Percentiles rank a stretch among this genome's conserved stretches.
phyloP scores from a whole-genome alignment of 257 asterid genomes.

The Verbascum thapsus region DNA sequence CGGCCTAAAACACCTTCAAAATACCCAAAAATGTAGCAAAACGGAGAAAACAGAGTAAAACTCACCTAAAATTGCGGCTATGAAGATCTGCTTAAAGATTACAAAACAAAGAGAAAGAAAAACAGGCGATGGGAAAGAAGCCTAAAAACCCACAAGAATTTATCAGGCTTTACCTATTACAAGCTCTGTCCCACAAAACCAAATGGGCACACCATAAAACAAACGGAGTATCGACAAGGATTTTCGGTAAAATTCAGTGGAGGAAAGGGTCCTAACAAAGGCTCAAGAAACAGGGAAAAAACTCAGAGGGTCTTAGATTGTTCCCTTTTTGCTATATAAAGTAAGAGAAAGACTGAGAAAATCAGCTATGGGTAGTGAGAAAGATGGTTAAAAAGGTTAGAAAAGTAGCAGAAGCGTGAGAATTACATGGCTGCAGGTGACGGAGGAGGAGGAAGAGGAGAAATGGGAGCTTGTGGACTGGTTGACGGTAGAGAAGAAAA shows the following conservation, averaged over 20 bases:
- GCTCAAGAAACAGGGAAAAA: constrained; percentile 3
- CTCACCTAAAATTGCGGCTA: constrained; percentile 31
- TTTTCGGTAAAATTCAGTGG: constrained; percentile 18
- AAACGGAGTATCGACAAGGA: no score
- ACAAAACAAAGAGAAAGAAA: constrained; percentile 26
- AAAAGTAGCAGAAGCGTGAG: constrained; percentile 24
- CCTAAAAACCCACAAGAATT: constrained; percentile 29
- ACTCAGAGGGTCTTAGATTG: constrained; percentile 14
- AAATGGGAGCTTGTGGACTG: constrained; percentile 18
- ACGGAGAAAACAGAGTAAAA: constrained; percentile 26
- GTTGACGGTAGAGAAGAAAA: constrained; percentile 32
- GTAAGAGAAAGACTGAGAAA: not conserved
- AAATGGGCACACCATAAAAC: constrained; percentile 21
- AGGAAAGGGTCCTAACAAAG: constrained; percentile 22
- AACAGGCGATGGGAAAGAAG: constrained; percentile 26
- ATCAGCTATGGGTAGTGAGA: not conserved
- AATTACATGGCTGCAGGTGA: constrained; percentile 35
- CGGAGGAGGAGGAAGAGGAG: constrained; percentile 14
- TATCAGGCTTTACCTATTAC: no score
- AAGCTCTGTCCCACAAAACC: constrained; percentile 29
- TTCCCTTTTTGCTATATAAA: constrained; percentile 1
- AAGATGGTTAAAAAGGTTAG: constrained; percentile 23
- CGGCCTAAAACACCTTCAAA: constrained; percentile 24
- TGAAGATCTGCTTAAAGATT: constrained; percentile 46
- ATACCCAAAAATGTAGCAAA: constrained; percentile 29